These are phyloP conservation scores for Dalbergia cochinchinensis DNA, from an alignment of 306 rosid species.

Conservation along the genomic window DNA sequence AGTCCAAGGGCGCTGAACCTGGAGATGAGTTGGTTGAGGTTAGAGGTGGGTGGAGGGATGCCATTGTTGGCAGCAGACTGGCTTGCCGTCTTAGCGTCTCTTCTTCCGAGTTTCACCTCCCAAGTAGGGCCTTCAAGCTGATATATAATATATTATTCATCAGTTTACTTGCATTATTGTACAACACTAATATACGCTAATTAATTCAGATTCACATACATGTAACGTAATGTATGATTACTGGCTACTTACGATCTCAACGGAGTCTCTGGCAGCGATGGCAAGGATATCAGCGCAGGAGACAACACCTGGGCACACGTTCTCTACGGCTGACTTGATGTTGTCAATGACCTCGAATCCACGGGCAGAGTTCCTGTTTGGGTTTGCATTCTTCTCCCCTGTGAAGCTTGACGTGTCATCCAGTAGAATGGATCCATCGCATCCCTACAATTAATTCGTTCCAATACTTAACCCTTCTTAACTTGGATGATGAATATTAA, in stretches of 20 bases:
- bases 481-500: no score
- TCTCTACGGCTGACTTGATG: conserved; percentile 80
- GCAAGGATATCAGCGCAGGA: conserved; percentile 93
- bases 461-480: background rate
- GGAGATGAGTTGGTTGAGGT: conserved; percentile 67
- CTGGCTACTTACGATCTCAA: conserved; percentile 53
- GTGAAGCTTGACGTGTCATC: conserved; percentile 84
- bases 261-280: conserved; percentile 78
- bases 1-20: conserved; percentile 77
- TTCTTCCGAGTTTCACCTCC: conserved; percentile 88
- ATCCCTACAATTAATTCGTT: conserved; percentile 61
- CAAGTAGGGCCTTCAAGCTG: conserved; percentile 91
- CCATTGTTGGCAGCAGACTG: conserved; percentile 75
- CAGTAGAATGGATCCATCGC: conserved; percentile 85
- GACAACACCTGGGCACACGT: conserved; percentile 77
- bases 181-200: no score
- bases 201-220: no score
- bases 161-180: no score
- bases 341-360: conserved; percentile 80
- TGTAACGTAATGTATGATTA: no score
- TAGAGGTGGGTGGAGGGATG: conserved; percentile 79
- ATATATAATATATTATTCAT: background rate
- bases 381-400: conserved; percentile 85
- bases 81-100: conserved; percentile 77
- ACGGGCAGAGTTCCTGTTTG: conserved; percentile 77